Evolutionary conservation across 805 yeast species (phyloP), one percentile per base, ranked within the genome.

Genomic region (Sungouiozyma ichnusensis): DNA sequence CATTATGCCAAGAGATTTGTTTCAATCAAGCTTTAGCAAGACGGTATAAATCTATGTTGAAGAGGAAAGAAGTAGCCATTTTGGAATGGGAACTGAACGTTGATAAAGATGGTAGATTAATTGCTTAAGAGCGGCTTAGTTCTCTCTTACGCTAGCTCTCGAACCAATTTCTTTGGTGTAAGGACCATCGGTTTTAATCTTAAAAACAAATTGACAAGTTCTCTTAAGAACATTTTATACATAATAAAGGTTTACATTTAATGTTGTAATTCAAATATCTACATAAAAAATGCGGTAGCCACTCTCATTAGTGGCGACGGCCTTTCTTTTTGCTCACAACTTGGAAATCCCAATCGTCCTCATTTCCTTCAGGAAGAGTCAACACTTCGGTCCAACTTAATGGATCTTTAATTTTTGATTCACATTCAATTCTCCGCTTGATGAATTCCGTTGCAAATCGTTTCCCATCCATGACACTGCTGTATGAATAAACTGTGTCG

Each of bases 401-500:
- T 7, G 74, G 71, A 44, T 74, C 72, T 38, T 62, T 61, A 24
- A 65, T 62, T 20, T 63, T 61, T 33, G 57, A 72, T 53, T 87
- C 97, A 43, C 85, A 88, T 39, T 68, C 72, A 46, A 72, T 73
- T 56, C 92, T 80, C 57, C 83, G 78, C 63, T 80, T 82, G 57
- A 81, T 69, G 60, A 92, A 92, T 57, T 92, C 98, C 43, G 73
- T 75, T 0, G 98, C 95, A 68, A 88, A 90, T 50, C 95, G 73
- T 58, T 95, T 79, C 18, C 97, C 97, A 60, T 92, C 96, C 83
- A 90, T 79, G 1, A 88, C 81, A 2, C 88, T 74, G 34, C 94
- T 82, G 46, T 86, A 83, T 19, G 92, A 79, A 65, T 86, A 87
- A 44, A 90, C 78, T 11, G 96, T 85, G 56, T 90, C 98, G 2